Evolutionary conservation across 1,284 basidiomycete genomes (phyloP).

Genomic region (Mycosarcoma mackinlayi): DNA sequence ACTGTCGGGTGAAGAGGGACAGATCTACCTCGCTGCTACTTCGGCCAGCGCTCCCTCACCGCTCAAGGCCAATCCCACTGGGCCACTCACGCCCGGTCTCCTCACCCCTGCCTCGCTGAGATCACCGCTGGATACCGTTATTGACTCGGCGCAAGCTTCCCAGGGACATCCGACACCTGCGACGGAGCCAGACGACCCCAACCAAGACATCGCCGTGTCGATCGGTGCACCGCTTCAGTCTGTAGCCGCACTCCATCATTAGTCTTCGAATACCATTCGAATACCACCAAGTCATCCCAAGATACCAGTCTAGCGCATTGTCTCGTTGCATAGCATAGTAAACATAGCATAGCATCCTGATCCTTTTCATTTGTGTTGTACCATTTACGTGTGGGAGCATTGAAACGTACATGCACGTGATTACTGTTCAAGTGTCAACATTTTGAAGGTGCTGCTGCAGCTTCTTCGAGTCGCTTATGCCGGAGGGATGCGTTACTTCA

Average conservation of each 20-base stretch:
- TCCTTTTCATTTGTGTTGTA: not conserved
- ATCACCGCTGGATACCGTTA: conserved; percentile 30
- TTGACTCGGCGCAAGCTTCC: conserved; percentile 43
- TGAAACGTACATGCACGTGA: too few relatives aligned
- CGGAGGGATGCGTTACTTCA: too few relatives aligned
- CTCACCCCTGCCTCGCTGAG: conserved; percentile 31
- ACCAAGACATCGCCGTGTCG: not conserved
- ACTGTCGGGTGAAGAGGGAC: conserved; percentile 26
- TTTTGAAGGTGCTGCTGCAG: too few relatives aligned
- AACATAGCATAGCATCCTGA: conserved; percentile 1
- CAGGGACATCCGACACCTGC: conserved; percentile 39
- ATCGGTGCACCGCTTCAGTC: conserved; percentile 6
- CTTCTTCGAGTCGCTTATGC: too few relatives aligned
- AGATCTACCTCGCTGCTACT: conserved; percentile 31
- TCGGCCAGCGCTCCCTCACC: conserved; percentile 24
- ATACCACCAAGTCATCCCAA: too few relatives aligned
- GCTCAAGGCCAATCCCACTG: conserved; percentile 9
- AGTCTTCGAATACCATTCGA: not conserved
- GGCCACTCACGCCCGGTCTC: conserved; percentile 24
- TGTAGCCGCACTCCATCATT: not conserved
- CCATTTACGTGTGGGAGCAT: too few relatives aligned
- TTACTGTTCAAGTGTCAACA: too few relatives aligned
- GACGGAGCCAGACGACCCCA: conserved; percentile 11
- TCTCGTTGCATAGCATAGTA: too few relatives aligned
- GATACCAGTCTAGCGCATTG: not conserved